Conservation (phyloP, 140 eudicot species). For the Bidens hawaiensis region DNA sequence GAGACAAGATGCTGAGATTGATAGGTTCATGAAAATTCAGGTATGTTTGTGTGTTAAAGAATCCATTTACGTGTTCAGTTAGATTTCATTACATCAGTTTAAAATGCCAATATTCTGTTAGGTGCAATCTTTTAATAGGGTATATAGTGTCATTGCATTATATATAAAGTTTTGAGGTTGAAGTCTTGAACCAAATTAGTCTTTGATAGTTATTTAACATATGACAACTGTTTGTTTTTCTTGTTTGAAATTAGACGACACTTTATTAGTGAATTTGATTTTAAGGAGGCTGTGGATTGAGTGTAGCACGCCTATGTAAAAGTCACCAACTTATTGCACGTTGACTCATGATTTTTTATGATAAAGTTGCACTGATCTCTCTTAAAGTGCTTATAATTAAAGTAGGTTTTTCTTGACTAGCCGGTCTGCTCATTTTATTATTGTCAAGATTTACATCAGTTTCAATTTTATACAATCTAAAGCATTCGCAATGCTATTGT, state of each 20-base stretch:
- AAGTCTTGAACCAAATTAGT: not conserved
- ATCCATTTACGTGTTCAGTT: not conserved
- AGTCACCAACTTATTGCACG: not conserved
- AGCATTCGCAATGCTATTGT: not conserved
- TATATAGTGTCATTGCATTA: not conserved
- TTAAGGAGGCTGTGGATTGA: not conserved
- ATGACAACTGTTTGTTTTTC: not conserved
- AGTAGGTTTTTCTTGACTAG: not conserved
- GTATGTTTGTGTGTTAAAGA: slow-evolving; percentile 19
- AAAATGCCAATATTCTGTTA: not conserved
- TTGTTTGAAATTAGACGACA: not conserved
- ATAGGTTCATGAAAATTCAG: slow-evolving; percentile 70
- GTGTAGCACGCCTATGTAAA: not conserved
- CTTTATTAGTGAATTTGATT: not conserved
- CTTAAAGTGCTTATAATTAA: not conserved
- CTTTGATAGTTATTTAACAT: not conserved
- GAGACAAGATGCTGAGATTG: slow-evolving; percentile 74
- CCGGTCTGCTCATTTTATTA: not conserved
- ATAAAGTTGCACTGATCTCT: not conserved
- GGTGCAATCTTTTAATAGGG: not conserved
- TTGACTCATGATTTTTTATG: not conserved
- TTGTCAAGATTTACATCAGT: not conserved
- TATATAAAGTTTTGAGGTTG: not conserved
- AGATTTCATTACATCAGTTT: not conserved
- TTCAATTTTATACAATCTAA: not conserved